Percentiles rank a stretch among this genome's conserved stretches.
phyloP scores from a whole-genome alignment of 208 protist species.

The Lotmaria passim region DNA sequence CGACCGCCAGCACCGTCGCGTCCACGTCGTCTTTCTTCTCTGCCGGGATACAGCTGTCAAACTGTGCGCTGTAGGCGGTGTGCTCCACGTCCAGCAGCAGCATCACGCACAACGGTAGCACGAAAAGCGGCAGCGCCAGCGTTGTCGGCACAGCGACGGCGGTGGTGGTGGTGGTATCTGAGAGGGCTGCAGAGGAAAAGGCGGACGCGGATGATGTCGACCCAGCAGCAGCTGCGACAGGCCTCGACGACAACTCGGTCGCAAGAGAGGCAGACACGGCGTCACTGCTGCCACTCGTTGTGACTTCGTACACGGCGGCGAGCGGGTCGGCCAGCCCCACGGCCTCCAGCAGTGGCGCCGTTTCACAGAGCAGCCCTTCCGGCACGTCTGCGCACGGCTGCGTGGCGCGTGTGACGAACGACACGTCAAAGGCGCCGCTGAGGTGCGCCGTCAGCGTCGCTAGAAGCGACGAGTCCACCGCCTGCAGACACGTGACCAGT shows the following conservation, averaged over 20 bases:
- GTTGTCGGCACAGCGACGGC: slow-evolving; percentile 37
- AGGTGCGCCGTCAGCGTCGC: slow-evolving; percentile 77
- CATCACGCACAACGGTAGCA: slow-evolving; percentile 81
- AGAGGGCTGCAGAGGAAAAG: too few relatives aligned
- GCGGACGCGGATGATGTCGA: too few relatives aligned
- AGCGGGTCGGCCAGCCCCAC: slow-evolving; percentile 27
- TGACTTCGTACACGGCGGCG: slow-evolving; percentile 20
- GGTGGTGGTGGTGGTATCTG: neutral
- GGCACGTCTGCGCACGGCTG: slow-evolving; percentile 26
- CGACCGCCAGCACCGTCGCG: slow-evolving; percentile 84
- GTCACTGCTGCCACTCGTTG: too few relatives aligned
- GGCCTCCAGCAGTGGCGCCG: slow-evolving; percentile 17
- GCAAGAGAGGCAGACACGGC: too few relatives aligned
- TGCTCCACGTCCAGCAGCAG: slow-evolving; percentile 62
- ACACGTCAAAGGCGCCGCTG: neutral
- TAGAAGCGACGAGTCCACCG: slow-evolving; percentile 89
- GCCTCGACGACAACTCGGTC: too few relatives aligned
- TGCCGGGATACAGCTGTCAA: slow-evolving; percentile 60
- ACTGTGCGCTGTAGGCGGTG: slow-evolving; percentile 60
- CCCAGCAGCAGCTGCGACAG: too few relatives aligned
- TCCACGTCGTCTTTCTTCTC: slow-evolving; percentile 74
- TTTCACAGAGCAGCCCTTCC: slow-evolving; percentile 21
- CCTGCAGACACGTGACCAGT: slow-evolving; percentile 75
- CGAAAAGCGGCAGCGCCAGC: slow-evolving; percentile 66
- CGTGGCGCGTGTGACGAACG: neutral